Evolutionary conservation across 495 filamentous ascomycete genomes (phyloP).

Genomic region (Corynascus novoguineensis): DNA sequence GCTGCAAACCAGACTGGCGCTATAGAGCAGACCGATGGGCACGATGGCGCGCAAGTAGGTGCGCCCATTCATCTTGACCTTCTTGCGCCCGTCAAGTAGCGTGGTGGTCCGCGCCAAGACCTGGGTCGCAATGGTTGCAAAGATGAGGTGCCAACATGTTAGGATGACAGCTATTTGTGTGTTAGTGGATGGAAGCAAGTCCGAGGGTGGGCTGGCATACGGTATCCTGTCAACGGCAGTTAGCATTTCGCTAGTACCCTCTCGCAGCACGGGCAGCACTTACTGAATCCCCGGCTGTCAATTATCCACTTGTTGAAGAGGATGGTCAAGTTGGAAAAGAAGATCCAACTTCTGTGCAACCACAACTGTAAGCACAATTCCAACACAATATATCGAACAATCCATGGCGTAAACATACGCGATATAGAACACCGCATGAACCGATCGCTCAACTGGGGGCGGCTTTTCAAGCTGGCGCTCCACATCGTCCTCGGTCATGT

Average conservation of each 20-base stretch:
- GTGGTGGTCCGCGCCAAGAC: slow-evolving; percentile 62
- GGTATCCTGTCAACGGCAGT: slow-evolving; percentile 25
- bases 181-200: slow-evolving; percentile 1
- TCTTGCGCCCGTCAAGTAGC: slow-evolving; percentile 62
- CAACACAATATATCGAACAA: not conserved
- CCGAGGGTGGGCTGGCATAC: slow-evolving; percentile 17
- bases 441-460: slow-evolving; percentile 12
- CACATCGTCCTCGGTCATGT: slow-evolving; percentile 23
- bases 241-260: slow-evolving; percentile 13
- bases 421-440: slow-evolving; percentile 23
- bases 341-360: slow-evolving; percentile 68
- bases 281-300: slow-evolving; percentile 69
- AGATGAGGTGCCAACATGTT: slow-evolving; percentile 72
- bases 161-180: slow-evolving; percentile 46
- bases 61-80: slow-evolving; percentile 61
- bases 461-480: slow-evolving; percentile 22
- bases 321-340: slow-evolving; percentile 80
- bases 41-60: slow-evolving; percentile 67
- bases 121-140: slow-evolving; percentile 69
- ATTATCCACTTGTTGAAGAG: slow-evolving; percentile 94
- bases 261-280: slow-evolving; percentile 33
- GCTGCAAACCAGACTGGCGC: slow-evolving; percentile 63
- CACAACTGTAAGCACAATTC: not conserved
- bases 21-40: slow-evolving; percentile 70
- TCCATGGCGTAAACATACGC: slow-evolving; percentile 11